Evolutionary conservation across 768 basidiomycete species (phyloP).

Genomic region (Tulasnella sp.): DNA sequence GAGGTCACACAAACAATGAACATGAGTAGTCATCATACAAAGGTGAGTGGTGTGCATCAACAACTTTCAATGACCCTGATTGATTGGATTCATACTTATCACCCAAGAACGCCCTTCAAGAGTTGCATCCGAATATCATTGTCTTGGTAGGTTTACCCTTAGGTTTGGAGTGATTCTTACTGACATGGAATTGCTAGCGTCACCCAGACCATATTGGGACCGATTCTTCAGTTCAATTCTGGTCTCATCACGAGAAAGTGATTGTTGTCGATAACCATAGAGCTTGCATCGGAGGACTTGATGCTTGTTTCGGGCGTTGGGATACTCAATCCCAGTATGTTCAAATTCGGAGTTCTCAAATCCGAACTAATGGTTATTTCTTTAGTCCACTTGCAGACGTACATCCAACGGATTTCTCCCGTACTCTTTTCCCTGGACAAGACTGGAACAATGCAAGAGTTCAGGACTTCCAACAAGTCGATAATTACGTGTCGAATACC

Average conservation of each 20-base stretch:
- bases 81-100: neutral
- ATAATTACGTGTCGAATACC: constrained; percentile 57
- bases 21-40: constrained; percentile 26
- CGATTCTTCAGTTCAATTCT: constrained; percentile 45
- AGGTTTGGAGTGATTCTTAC: neutral
- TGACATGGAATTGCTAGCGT: constrained; percentile 1
- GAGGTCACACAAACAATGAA: constrained; percentile 32
- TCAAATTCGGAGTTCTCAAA: neutral
- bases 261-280: constrained; percentile 13
- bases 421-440: constrained; percentile 80
- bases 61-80: neutral
- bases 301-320: constrained; percentile 96
- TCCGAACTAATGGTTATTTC: neutral
- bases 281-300: constrained; percentile 67
- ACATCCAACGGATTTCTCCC: constrained; percentile 71
- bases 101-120: constrained; percentile 29
- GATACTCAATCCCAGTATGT: constrained; percentile 68
- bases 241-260: constrained; percentile 86
- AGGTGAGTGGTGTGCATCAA: no score
- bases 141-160: constrained; percentile 21
- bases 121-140: constrained; percentile 33
- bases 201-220: constrained; percentile 21
- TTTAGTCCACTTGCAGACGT: constrained; percentile 71
- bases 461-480: constrained; percentile 70
- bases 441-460: constrained; percentile 87